These are phyloP conservation scores for Chaetomium cochliodes DNA, from an alignment of 495 filamentous ascomycete genomes.

Conservation along the genomic window DNA sequence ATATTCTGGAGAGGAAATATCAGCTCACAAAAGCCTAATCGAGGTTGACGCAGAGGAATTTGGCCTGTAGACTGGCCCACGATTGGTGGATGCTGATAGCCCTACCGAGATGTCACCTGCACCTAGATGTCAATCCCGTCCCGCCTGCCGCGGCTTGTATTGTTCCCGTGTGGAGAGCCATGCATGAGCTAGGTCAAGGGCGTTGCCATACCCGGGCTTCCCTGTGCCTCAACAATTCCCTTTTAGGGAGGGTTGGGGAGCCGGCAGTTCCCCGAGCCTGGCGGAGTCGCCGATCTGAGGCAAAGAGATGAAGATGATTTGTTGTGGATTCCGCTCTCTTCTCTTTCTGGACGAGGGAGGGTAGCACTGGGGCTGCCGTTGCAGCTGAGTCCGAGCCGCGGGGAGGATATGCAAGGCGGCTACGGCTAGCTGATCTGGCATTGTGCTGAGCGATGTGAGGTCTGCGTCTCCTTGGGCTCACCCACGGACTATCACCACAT, in stretches of 20 bases:
- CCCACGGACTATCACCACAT: background rate
- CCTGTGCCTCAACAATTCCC: background rate
- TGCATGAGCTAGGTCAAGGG: background rate
- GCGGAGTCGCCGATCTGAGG: constrained; percentile 9
- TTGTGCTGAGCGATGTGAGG: background rate
- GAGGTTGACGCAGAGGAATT: background rate
- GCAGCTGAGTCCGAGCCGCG: background rate
- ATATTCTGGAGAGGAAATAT: background rate
- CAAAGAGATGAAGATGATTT: constrained; percentile 6
- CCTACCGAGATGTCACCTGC: constrained; percentile 9
- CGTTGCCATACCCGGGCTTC: background rate
- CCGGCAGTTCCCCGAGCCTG: constrained; percentile 3
- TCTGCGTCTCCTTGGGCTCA: background rate
- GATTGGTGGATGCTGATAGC: constrained; percentile 1
- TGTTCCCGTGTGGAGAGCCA: background rate
- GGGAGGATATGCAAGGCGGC: background rate
- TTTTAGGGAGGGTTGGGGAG: background rate
- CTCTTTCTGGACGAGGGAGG: constrained; percentile 5
- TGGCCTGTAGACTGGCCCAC: background rate
- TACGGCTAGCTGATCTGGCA: background rate
- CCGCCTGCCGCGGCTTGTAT: background rate
- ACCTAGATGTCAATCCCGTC: background rate
- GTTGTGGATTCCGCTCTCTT: background rate
- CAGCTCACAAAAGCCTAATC: background rate
- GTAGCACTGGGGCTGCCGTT: constrained; percentile 8